Base-by-base conservation (phyloP, 352 stramenopile species). In the Globisporangium spiculum region DNA sequence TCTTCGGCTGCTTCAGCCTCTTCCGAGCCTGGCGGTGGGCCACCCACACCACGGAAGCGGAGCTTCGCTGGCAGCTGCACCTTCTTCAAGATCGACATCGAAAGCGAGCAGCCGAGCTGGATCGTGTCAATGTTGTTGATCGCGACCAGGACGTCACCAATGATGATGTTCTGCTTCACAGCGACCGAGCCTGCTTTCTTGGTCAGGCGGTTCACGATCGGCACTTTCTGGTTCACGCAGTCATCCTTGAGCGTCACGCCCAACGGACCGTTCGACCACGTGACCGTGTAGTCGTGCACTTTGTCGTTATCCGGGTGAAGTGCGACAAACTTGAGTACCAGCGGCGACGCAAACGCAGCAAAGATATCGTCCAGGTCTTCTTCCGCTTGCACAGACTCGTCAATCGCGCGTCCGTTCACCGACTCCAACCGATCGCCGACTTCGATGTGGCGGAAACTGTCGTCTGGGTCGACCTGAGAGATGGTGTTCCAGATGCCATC, bases 61-160 rank as follows among this genome's bases (percentile, higher is more conserved):
- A 96, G 80, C 70, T 91, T 93, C 2, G 88, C 88, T 1, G 88
- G 88, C 26, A 96, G 64, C 53, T 96, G 88, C 48, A 96, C 88
- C 66, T 96, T 96, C 72, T 96, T 96, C 24, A 96, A 67, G 61
- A 96, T 93, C 30, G 88, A 96, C 88, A 96, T 96, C 34, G 86
- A 93, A 26, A 96, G 72, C 56, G 88, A 93, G 64, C 88, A 96
- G 32, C 88, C 88, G 34, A 96, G 76, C 71, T 93, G 86, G 65
- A 96, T 93, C 20, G 88, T 96, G 64, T 96, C 88, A 30, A 96
- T 96, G 71, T 96, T 96, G 78, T 96, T 96, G 69, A 96, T 96
- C 36, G 88, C 84, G 54, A 93, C 87, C 14, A 96, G 74, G 22
- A 96, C 81, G 53, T 96, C 88, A 26, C 88, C 88, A 56, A 96